phyloP scores from a whole-genome alignment of 176 grass and related monocot species.

The Musa itinerans region DNA sequence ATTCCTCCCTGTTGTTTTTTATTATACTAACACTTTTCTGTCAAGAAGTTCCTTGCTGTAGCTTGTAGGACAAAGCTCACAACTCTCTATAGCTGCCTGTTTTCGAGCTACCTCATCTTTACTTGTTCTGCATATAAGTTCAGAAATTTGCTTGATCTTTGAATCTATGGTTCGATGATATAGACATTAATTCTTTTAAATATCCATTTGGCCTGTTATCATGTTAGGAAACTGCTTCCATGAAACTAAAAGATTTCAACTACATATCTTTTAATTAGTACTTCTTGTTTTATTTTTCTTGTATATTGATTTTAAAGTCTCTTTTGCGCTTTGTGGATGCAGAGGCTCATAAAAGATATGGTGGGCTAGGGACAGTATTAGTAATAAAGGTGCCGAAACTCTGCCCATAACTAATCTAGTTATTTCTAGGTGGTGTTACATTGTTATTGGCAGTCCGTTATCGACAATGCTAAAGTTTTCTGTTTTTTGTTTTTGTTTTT shows the following conservation, averaged over 20 bases:
- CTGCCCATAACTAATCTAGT: background rate
- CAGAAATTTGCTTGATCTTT: background rate
- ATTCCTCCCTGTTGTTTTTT: too few species aligned
- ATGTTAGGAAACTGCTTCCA: background rate
- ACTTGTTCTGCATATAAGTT: too few species aligned
- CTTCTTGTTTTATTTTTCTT: background rate
- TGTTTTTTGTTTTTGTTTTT: slow-evolving; percentile 11
- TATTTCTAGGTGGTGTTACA: background rate
- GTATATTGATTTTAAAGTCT: background rate
- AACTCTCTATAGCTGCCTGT: too few species aligned
- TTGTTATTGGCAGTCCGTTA: background rate
- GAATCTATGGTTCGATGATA: background rate
- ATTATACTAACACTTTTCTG: too few species aligned
- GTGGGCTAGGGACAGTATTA: slow-evolving; percentile 84
- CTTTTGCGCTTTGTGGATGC: slow-evolving; percentile 31
- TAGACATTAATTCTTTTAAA: background rate
- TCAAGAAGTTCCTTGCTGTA: too few species aligned
- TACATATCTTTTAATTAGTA: background rate
- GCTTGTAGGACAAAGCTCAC: too few species aligned
- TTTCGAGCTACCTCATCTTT: too few species aligned
- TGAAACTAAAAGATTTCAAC: background rate
- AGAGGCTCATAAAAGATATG: slow-evolving; percentile 97
- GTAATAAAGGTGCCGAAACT: slow-evolving; percentile 64
- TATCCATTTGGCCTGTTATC: background rate
- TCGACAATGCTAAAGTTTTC: background rate